These are phyloP conservation scores for Syzygium aqueum DNA, from an alignment of 345 rosid genomes.

Conservation along the genomic window DNA sequence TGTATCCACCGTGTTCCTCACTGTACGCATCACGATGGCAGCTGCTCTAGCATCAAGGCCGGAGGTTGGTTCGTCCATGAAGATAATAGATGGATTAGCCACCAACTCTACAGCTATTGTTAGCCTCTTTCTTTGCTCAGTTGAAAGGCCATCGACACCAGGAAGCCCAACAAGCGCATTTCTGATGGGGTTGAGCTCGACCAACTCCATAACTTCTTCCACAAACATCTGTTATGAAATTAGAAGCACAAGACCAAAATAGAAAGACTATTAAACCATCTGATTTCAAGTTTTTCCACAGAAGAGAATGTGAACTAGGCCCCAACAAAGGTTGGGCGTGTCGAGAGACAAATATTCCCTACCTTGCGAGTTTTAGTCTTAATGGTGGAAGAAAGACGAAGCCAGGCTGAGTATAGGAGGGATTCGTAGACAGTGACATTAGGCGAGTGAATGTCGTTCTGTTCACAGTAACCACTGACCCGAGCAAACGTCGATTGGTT, in stretches of 20 bases:
- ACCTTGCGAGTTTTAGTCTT: slow-evolving; percentile 46
- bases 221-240: slow-evolving; percentile 49
- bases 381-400: slow-evolving; percentile 53
- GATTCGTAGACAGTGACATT: slow-evolving; percentile 76
- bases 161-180: slow-evolving; percentile 29
- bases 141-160: slow-evolving; percentile 28
- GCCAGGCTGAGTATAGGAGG: slow-evolving; percentile 77
- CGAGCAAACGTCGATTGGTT: slow-evolving; percentile 83
- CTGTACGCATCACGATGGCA: slow-evolving; percentile 33
- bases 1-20: slow-evolving; percentile 31
- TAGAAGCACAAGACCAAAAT: neutral
- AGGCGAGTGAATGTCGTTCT: slow-evolving; percentile 88
- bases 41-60: slow-evolving; percentile 39
- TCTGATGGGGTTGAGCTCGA: slow-evolving; percentile 60
- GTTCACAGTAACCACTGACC: slow-evolving; percentile 75
- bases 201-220: slow-evolving; percentile 80
- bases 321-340: neutral
- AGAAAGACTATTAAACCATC: neutral
- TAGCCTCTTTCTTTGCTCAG: slow-evolving; percentile 31
- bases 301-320: neutral
- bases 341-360: neutral
- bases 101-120: slow-evolving; percentile 37
- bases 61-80: slow-evolving; percentile 38
- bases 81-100: slow-evolving; percentile 34
- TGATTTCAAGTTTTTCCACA: neutral